Evolutionary conservation across 2,329 filamentous ascomycete genomes (phyloP), one percentile per base, ranked within the genome.

Genomic region (Ophiocordyceps robertsii): DNA sequence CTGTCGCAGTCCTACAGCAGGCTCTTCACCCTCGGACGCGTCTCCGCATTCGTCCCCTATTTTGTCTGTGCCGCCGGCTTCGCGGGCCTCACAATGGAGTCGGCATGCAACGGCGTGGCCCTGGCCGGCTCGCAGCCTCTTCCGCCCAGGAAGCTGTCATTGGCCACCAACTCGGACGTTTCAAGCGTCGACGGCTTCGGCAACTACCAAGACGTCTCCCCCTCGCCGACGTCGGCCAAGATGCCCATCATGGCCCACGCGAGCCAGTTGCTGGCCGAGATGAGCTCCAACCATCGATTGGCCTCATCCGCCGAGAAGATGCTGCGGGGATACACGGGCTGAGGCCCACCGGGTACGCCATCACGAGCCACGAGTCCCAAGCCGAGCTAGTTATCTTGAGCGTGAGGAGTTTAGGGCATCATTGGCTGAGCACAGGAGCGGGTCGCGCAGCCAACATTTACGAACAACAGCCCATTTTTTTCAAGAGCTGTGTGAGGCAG

Each of bases 1-100:
- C 42, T 50, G 12, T 36, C 45, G 9, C 45, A 49, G 24, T 50
- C 46, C 12, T 46, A 53, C 37, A 48, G 43, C 13, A 44, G 49
- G 17, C 39, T 53, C 14, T 53, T 52, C 16, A 45, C 44, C 1
- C 40, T 53, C 1, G 39, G 43, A 2, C 51, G 48, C 21, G 46
- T 49, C 14, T 48, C 48, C 1, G 44, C 33, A 14, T 29, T 46
- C 9, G 17, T 49, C 10, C 46, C 46, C 2, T 47, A 47, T 30
- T 50, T 50, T 37, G 37, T 50, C 10, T 47, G 41, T 39, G 44
- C 45, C 3, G 37, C 48, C 2, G 48, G 45, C 3, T 33, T 45
- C 14, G 33, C 33, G 16, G 33, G 33, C 4, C 33, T 36, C 6
- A 17, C n/a, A 17, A 16, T 36, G 33, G 33, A 36, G 4, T 16